These are phyloP conservation scores for Aureobasidium pullulans DNA, from an alignment of 2,329 filamentous ascomycete species.

Conservation along the genomic window DNA sequence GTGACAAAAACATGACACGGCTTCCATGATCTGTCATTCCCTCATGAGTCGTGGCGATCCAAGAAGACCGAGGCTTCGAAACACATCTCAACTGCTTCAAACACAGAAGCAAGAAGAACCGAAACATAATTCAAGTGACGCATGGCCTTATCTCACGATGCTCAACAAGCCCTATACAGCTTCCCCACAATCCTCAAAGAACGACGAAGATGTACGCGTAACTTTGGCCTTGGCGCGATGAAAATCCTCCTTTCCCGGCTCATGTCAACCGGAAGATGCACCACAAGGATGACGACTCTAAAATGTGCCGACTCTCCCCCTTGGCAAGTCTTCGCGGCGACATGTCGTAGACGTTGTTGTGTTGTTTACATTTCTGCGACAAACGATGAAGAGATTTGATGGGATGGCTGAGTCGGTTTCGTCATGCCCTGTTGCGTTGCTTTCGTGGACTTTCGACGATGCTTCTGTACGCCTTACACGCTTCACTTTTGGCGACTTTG, in stretches of 20 bases:
- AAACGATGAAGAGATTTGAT: not conserved
- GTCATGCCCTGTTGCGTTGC: not conserved
- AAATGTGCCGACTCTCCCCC: not conserved
- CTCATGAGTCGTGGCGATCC: too few species aligned
- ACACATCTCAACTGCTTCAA: not conserved
- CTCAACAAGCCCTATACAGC: not conserved
- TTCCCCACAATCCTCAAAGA: conserved; percentile 10
- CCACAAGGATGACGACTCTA: conserved; percentile 4
- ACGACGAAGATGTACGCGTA: not conserved
- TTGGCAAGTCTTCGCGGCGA: not conserved
- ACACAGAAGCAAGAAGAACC: not conserved
- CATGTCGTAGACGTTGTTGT: too few species aligned
- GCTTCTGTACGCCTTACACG: too few species aligned
- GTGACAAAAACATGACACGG: too few species aligned
- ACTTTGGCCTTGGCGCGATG: not conserved
- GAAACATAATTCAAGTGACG: not conserved
- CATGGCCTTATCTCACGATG: not conserved
- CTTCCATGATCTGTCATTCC: too few species aligned
- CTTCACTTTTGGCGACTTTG: too few species aligned
- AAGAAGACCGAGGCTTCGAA: too few species aligned
- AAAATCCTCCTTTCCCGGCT: not conserved
- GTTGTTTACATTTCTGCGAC: not conserved
- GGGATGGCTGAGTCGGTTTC: not conserved
- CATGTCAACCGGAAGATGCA: not conserved
- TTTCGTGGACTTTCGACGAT: not conserved